Conservation (phyloP, 371 early-diverging fungal species). For the Apophysomyces elegans region DNA sequence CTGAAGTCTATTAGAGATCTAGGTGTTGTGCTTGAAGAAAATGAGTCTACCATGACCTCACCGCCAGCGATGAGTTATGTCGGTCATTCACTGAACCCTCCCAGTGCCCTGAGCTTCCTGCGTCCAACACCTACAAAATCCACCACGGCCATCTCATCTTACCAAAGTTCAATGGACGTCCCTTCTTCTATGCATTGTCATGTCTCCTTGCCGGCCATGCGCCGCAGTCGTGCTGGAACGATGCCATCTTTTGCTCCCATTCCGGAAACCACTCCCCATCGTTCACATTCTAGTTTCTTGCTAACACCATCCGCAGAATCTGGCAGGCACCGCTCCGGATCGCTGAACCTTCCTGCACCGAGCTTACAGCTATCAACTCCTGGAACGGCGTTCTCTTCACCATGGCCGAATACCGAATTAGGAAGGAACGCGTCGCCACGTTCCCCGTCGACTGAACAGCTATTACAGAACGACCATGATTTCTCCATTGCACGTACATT, state of each 20-base stretch:
- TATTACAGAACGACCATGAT: conserved; percentile 62
- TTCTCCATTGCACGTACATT: conserved; percentile 74
- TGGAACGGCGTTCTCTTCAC: conserved; percentile 63
- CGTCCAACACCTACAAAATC: conserved; percentile 20
- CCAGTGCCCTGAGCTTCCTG: conserved; percentile 35
- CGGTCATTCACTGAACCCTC: conserved; percentile 28
- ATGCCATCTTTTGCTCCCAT: conserved; percentile 70
- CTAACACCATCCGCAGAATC: conserved; percentile 1
- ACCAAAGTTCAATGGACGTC: conserved; percentile 5
- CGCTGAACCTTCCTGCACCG: conserved; percentile 61
- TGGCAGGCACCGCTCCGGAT: conserved; percentile 56
- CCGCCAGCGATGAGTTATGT: conserved; percentile 23
- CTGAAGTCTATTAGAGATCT: conserved; percentile 32
- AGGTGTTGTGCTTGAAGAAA: conserved; percentile 46
- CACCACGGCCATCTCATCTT: conserved; percentile 22
- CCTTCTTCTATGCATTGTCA: conserved; percentile 15
- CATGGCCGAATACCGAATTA: conserved; percentile 54
- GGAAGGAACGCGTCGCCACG: conserved; percentile 35
- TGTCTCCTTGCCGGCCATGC: conserved; percentile 19
- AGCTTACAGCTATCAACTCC: conserved; percentile 64
- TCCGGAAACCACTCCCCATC: conserved; percentile 38
- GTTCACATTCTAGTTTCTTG: conserved; percentile 17
- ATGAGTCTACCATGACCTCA: conserved; percentile 18
- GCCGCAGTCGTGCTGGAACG: conserved; percentile 81
- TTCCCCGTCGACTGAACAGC: conserved; percentile 63